These are phyloP conservation scores for Hymenoscyphus linearis DNA, from an alignment of 2,329 filamentous ascomycete genomes.

Conservation along the genomic window DNA sequence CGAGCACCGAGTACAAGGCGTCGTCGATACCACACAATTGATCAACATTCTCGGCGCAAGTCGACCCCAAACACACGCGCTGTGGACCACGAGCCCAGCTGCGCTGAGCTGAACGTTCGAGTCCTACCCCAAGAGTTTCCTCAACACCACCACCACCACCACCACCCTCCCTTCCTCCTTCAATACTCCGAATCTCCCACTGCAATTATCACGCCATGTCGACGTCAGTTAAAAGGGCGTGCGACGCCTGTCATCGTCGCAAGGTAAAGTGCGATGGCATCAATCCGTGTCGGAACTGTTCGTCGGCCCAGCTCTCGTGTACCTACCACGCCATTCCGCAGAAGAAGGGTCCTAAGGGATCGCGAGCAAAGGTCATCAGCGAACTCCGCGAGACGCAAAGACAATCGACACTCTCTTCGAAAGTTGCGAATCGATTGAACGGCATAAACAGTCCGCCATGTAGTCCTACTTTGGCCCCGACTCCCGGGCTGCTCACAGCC, in stretches of 20 bases:
- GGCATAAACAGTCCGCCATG: constrained; percentile 46
- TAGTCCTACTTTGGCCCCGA: constrained; percentile 46
- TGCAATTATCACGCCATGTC: constrained; percentile 21
- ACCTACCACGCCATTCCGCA: constrained; percentile 71
- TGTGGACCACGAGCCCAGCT: neutral
- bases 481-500: constrained; percentile 53
- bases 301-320: constrained; percentile 60
- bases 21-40: neutral
- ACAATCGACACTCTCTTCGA: constrained; percentile 57
- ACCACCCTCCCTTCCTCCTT: neutral
- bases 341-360: constrained; percentile 73
- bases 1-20: neutral
- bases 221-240: constrained; percentile 49
- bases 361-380: constrained; percentile 69
- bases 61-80: neutral
- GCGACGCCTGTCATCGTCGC: constrained; percentile 68
- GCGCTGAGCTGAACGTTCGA: neutral
- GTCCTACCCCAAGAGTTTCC: neutral
- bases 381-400: constrained; percentile 65
- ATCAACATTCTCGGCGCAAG: neutral
- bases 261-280: constrained; percentile 71
- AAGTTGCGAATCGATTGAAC: constrained; percentile 55
- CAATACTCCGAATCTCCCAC: neutral
- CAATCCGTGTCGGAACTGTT: constrained; percentile 67
- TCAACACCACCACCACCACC: neutral